Evolutionary conservation across 768 basidiomycete genomes (phyloP), one percentile per base, ranked within the genome.

Genomic region (Rhizopogon sp.): DNA sequence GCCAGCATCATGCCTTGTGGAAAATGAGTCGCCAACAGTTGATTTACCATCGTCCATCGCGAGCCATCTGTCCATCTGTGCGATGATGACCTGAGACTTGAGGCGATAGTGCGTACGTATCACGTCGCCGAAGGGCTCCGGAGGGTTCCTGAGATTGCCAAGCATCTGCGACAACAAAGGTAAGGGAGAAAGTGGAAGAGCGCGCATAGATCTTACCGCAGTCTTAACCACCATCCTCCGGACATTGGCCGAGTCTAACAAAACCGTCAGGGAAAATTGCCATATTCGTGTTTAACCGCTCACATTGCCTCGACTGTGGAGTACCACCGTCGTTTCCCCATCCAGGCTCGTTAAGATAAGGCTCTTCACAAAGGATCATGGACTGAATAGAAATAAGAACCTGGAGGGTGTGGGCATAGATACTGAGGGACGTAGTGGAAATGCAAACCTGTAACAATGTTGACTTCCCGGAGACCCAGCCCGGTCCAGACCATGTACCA

Each of bases 331-430:
- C 79, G 41, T 71, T 72, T 20, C 90, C 85, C 90, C 90, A 91
- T 25, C 88, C 93, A 17, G 94, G 94, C 67, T 98, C 94, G 60
- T 96, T 96, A 57, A 93, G 70, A 67, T 94, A 96, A 8, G 95
- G 86, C 55, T 88, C 94, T 17, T 96, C 95, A 58, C 90, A 94
- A 25, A 97, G 75, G 60, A 97, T 96, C 90, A 98, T 93, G 14
- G 91, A 93, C 74, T 97, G 95, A 33, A 98, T 95, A 14, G 93
- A 95, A 39, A 97, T 90, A 41, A 98, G 77, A 39, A 95, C 85
- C 80, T 82, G 50, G 20, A 60, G 52, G 56, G 43, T 51, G 52
- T 53, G 20, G 50, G 13, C 14, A 17, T 25, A 14, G 20, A 29
- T 16, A 43, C 7, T 29, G 6, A 20, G 45, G 25, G 10, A 43